Evolutionary conservation across 306 rosid genomes (phyloP).

Genomic region (Cicer bijugum): DNA sequence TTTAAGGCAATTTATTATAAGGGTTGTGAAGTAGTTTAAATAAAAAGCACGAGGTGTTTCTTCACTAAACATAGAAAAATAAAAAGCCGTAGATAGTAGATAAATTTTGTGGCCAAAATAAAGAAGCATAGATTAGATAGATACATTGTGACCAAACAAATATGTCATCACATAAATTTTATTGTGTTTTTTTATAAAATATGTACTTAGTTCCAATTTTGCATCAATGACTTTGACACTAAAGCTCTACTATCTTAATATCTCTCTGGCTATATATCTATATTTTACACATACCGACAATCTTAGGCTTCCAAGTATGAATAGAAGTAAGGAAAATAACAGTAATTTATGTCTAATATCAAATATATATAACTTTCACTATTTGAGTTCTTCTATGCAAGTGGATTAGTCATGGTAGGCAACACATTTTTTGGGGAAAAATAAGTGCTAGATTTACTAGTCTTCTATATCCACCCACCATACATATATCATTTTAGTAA

Average conservation of each 20-base stretch:
- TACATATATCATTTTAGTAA: conserved; percentile 35
- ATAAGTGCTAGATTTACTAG: conserved; percentile 34
- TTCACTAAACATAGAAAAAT: conserved; percentile 15
- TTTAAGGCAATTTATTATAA: conserved; percentile 8
- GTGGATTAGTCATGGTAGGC: conserved; percentile 53
- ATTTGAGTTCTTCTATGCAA: conserved; percentile 41
- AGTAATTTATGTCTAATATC: conserved; percentile 43
- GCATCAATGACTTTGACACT: conserved; percentile 47
- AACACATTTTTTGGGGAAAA: conserved; percentile 44
- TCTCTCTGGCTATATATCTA: conserved; percentile 40
- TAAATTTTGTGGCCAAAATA: conserved; percentile 27
- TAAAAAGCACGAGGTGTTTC: conserved; percentile 14
- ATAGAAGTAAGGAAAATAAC: conserved; percentile 36
- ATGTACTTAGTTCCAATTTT: conserved; percentile 16
- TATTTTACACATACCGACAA: conserved; percentile 40
- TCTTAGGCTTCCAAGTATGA: conserved; percentile 44
- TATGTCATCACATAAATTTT: conserved; percentile 37
- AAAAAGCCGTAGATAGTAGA: neutral
- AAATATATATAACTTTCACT: conserved; percentile 43
- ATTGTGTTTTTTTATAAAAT: conserved; percentile 1
- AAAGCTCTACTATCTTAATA: neutral
- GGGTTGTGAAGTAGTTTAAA: conserved; percentile 29
- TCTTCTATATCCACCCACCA: conserved; percentile 47
- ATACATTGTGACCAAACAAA: conserved; percentile 20
- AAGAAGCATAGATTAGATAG: conserved; percentile 5